Percentiles rank a stretch among this genome's conserved stretches.
Conservation (phyloP, 352 stramenopile species). For the Globisporangium ultimum region DNA sequence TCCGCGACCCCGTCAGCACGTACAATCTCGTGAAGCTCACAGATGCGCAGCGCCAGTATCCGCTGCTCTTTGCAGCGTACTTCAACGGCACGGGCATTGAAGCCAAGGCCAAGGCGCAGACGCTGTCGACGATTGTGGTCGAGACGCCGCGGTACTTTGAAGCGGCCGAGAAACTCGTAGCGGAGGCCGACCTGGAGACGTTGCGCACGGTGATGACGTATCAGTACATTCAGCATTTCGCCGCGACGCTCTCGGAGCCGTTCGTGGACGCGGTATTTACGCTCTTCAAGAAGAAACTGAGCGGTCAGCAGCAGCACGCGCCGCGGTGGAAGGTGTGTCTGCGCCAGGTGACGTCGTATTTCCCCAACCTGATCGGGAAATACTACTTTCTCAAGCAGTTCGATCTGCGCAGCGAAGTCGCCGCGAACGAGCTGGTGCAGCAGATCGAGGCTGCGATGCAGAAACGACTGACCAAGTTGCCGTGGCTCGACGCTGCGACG, state of each 20-base stretch:
- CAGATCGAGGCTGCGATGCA: conserved; percentile 80
- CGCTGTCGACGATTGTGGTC: conserved; percentile 41
- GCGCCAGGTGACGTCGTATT: conserved; percentile 34
- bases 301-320: conserved; percentile 83
- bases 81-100: conserved; percentile 46
- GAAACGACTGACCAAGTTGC: conserved; percentile 67
- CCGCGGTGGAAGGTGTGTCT: conserved; percentile 90
- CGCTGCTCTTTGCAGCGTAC: conserved; percentile 49
- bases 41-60: conserved; percentile 40
- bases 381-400: conserved; percentile 91
- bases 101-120: conserved; percentile 25
- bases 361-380: conserved; percentile 80
- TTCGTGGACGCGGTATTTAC: conserved; percentile 90
- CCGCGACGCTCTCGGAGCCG: conserved; percentile 39
- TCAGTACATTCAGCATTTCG: conserved; percentile 46
- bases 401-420: conserved; percentile 70
- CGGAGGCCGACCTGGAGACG: conserved; percentile 32
- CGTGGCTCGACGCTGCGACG: conserved; percentile 89
- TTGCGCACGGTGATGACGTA: conserved; percentile 53
- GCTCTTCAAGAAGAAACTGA: conserved; percentile 81
- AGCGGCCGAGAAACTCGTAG: conserved; percentile 45
- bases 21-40: conserved; percentile 89
- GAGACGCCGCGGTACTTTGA: conserved; percentile 58
- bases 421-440: conserved; percentile 83
- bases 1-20: conserved; percentile 82